Base-by-base conservation (phyloP, 1,284 basidiomycete species). In the Moesziomyces parantarcticus region DNA sequence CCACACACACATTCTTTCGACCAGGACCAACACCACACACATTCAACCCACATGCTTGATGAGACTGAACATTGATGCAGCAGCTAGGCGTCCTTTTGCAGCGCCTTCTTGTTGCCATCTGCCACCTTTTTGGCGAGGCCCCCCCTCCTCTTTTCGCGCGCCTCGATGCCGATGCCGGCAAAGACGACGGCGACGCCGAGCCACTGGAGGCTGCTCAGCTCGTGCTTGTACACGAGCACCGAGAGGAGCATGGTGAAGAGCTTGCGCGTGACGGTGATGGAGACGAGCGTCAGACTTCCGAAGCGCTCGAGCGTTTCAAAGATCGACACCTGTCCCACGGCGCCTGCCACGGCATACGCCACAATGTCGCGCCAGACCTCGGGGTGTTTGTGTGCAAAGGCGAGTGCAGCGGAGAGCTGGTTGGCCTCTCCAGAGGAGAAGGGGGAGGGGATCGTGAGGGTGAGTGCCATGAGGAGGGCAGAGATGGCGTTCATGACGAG, bases 281-380 rank as follows among this genome's bases (percentile, higher is more conserved):
- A 77, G 8, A 83, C 82, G n/a, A 83, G 68, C 1, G 96, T 98
- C 63, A 99, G 86, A 10, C 92, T 93, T 20, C 97, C 97, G 83
- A 98, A 99, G 78, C 95, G 91, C 76, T 94, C 91, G 62, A 99
- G 87, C 0, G 97, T 99, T 86, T 97, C 96, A 75, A 98, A 99
- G 76, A 99, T 99, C 86, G 98, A 98, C 13, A 99, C 86, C 84
- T 99, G 96, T 0, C 96, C 96, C 20, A 97, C 86, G 0, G 96
- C 93, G 40, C 97, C 97, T 0, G 94, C 93, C 11, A 93, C 84
- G 3, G 93, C 92, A 82, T 95, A 99, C 68, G 93, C 90, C 7
- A 89, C 85, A 29, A 99, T 87, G 1, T 97, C 93, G 5, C 86
- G 77, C 32, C 92, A 79, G n/a, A 94, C 88, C 1, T 89, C 87